Evolutionary conservation across 2,329 filamentous ascomycete genomes (phyloP).

Genomic region (Clarireedia paspali): DNA sequence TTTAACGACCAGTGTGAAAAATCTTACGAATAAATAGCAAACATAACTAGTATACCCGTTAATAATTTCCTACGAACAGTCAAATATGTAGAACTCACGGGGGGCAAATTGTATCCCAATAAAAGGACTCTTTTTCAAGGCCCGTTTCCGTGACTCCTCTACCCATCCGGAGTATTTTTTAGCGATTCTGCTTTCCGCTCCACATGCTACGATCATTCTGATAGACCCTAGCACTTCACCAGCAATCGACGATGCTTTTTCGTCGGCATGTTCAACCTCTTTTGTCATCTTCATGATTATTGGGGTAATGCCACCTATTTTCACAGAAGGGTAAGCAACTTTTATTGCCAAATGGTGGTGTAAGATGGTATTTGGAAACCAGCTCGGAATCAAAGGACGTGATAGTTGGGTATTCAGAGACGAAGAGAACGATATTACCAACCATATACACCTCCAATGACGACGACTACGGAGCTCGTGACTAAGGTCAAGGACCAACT

Average conservation of each 20-base stretch:
- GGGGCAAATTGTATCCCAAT: slow-evolving; percentile 45
- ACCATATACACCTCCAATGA: slow-evolving; percentile 43
- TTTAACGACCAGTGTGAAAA: background rate
- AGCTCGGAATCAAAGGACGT: background rate
- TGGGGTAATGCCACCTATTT: slow-evolving; percentile 36
- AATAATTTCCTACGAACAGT: background rate
- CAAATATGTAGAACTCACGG: slow-evolving; percentile 9
- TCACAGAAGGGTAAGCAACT: background rate
- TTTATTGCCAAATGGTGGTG: background rate
- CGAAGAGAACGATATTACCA: background rate
- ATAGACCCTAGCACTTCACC: slow-evolving; percentile 54
- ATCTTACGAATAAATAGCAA: slow-evolving; percentile 26
- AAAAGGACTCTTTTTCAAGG: slow-evolving; percentile 42
- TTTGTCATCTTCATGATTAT: slow-evolving; percentile 46
- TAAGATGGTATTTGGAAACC: background rate
- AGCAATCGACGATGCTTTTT: slow-evolving; percentile 50
- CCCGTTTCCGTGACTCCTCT: slow-evolving; percentile 43
- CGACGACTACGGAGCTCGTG: slow-evolving; percentile 47
- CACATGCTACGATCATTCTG: slow-evolving; percentile 55
- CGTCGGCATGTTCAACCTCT: slow-evolving; percentile 42
- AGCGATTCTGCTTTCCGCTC: slow-evolving; percentile 48
- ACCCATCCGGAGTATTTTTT: slow-evolving; percentile 48
- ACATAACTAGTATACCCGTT: slow-evolving; percentile 29
- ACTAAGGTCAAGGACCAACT: slow-evolving; percentile 55
- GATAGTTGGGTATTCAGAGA: background rate